Conservation (phyloP, 441 rosid species). For the Macaranga tanarius region DNA sequence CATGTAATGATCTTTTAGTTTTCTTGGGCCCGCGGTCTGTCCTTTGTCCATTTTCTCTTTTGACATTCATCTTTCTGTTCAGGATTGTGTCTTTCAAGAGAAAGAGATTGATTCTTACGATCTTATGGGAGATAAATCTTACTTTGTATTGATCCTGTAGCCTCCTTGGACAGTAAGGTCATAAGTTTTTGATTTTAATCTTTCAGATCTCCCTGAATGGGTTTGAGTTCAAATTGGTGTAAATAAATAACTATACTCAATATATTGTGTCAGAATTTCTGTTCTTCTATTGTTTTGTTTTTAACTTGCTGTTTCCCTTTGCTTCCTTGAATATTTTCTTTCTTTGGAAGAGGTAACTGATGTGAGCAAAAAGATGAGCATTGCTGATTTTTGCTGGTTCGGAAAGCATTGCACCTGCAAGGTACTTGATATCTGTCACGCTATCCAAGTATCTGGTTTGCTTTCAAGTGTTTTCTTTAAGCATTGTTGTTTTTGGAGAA, state of each 20-base stretch:
- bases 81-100: slow-evolving; percentile 10
- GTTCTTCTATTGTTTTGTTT: background rate
- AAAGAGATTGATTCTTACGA: slow-evolving; percentile 4
- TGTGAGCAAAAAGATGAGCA: slow-evolving; percentile 13
- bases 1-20: background rate
- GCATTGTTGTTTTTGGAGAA: background rate
- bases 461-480: background rate
- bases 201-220: background rate
- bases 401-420: slow-evolving; percentile 17
- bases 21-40: background rate
- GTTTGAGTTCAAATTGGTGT: slow-evolving; percentile 20
- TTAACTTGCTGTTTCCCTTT: slow-evolving; percentile 13
- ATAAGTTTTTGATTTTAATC: background rate
- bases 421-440: slow-evolving; percentile 24
- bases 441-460: background rate
- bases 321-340: slow-evolving; percentile 23
- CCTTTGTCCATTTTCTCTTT: slow-evolving; percentile 8
- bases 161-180: slow-evolving; percentile 9
- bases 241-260: slow-evolving; percentile 12
- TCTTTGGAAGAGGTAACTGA: slow-evolving; percentile 35
- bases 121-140: background rate
- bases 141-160: slow-evolving; percentile 8
- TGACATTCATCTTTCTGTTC: slow-evolving; percentile 14
- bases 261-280: background rate
- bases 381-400: slow-evolving; percentile 9